Percentiles rank a stretch among this genome's conserved stretches.
Evolutionary conservation across 257 asterid species (phyloP).

Genomic region (Coffea canephora): DNA sequence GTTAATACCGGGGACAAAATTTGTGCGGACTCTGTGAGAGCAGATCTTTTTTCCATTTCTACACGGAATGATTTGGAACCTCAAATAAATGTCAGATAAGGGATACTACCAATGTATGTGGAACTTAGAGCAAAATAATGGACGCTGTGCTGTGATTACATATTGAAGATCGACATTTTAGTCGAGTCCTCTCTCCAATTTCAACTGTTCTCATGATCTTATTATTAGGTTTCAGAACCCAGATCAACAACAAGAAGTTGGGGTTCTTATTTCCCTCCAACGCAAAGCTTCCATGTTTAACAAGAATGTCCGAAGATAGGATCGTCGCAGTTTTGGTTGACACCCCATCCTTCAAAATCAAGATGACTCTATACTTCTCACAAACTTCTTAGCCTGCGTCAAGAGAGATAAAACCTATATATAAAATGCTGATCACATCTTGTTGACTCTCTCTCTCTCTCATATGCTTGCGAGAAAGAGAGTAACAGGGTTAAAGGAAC

Average conservation of each 20-base stretch:
- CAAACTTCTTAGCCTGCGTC: conserved; percentile 73
- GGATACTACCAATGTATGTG: not conserved
- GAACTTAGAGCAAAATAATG: not conserved
- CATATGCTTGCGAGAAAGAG: not conserved
- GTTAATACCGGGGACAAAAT: too few species aligned
- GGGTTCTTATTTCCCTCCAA: not conserved
- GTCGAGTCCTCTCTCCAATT: not conserved
- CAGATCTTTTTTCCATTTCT: too few species aligned
- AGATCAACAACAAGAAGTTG: not conserved
- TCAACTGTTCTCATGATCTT: not conserved
- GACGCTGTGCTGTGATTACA: not conserved
- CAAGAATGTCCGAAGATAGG: not conserved
- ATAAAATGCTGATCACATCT: not conserved
- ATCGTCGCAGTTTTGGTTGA: not conserved
- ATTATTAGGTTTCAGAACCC: not conserved
- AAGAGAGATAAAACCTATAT: not conserved
- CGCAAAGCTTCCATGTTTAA: not conserved
- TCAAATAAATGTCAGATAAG: not conserved
- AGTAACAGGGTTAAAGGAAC: not conserved
- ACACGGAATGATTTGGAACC: not conserved
- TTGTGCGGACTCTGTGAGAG: too few species aligned
- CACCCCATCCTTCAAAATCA: conserved; percentile 23
- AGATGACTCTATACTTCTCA: conserved; percentile 58
- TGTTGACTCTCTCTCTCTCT: not conserved
- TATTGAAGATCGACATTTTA: not conserved